Conservation (phyloP, 129 eudicot genomes). For the Chrysanthemum lavandulifolium region DNA sequence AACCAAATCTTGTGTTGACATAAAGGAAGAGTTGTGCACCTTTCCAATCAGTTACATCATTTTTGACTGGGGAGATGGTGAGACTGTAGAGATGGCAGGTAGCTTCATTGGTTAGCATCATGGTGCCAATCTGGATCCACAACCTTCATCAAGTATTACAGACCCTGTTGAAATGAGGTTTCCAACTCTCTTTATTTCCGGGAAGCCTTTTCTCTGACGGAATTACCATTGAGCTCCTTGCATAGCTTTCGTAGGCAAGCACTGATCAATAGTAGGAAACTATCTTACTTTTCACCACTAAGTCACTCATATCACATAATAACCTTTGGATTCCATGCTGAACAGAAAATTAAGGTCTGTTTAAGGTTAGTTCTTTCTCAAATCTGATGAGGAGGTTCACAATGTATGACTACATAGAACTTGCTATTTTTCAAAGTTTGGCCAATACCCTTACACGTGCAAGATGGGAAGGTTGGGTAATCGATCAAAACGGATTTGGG, state of each 20-base stretch:
- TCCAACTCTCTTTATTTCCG: constrained; percentile 8
- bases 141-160: constrained; percentile 47
- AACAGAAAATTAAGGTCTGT: neutral
- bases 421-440: neutral
- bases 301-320: neutral
- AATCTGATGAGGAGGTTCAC: neutral
- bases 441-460: neutral
- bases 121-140: constrained; percentile 60
- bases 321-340: neutral
- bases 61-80: constrained; percentile 54
- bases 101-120: constrained; percentile 99
- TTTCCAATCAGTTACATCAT: too few relatives aligned
- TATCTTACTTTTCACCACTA: neutral
- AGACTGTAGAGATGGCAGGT: constrained; percentile 86
- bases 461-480: too few relatives aligned
- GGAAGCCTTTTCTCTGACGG: neutral
- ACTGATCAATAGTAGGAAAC: neutral
- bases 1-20: too few relatives aligned
- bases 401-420: constrained; percentile 11
- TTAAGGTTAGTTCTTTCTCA: constrained; percentile 3
- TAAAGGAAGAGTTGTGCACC: too few relatives aligned
- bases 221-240: constrained; percentile 3
- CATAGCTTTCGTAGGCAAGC: neutral
- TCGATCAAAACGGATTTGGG: too few relatives aligned
- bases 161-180: constrained; percentile 59